These are phyloP conservation scores for Ceratobasidium sp. DNA, from an alignment of 1,284 basidiomycete species.

Conservation along the genomic window DNA sequence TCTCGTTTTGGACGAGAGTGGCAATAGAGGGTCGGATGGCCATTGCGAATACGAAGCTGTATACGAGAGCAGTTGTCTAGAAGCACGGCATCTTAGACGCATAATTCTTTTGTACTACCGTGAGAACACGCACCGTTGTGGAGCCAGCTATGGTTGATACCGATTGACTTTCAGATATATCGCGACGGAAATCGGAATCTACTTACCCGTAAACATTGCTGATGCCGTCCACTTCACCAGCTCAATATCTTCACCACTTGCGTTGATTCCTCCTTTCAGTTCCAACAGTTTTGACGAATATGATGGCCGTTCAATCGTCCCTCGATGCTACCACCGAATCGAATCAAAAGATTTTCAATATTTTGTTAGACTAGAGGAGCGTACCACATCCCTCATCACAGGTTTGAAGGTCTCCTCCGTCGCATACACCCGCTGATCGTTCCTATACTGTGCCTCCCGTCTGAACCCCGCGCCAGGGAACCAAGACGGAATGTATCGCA, in stretches of 20 bases:
- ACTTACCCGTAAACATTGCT: constrained; percentile 27
- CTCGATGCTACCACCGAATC: not conserved
- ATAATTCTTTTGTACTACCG: no score
- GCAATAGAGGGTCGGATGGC: constrained; percentile 44
- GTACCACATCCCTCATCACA: constrained; percentile 25
- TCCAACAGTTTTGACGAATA: constrained; percentile 30
- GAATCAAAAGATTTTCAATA: not conserved
- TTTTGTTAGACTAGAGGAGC: not conserved
- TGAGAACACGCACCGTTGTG: no score
- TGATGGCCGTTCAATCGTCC: constrained; percentile 10
- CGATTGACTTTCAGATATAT: no score
- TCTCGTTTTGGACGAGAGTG: constrained; percentile 24
- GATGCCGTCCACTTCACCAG: constrained; percentile 28
- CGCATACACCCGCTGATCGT: not conserved
- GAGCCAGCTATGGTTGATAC: no score
- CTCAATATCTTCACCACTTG: constrained; percentile 19
- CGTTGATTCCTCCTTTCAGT: constrained; percentile 18
- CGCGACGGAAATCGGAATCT: not conserved
- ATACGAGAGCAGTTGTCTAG: constrained; percentile 28
- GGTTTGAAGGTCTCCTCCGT: not conserved
- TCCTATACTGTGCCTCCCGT: not conserved
- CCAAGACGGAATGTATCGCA: constrained; percentile 24
- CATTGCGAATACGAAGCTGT: constrained; percentile 41
- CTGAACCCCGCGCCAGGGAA: constrained; percentile 28
- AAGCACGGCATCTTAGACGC: not conserved